Evolutionary conservation across 495 filamentous ascomycete genomes (phyloP).

Genomic region (Podospora pseudoanserina): DNA sequence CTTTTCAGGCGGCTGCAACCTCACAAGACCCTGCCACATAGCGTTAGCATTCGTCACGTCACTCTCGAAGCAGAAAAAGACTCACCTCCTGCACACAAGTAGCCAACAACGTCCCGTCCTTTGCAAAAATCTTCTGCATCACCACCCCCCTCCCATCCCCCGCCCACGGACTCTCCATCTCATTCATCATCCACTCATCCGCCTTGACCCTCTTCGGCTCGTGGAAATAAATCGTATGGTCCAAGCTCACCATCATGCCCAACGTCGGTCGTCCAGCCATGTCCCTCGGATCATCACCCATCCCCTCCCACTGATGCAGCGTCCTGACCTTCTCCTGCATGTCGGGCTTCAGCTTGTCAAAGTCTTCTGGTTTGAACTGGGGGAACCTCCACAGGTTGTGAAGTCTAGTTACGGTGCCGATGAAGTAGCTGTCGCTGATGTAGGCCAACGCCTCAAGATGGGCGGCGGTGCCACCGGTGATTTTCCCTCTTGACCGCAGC

Average conservation of each 20-base stretch:
- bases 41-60: background rate
- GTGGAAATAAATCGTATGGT: constrained; percentile 96
- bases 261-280: constrained; percentile 50
- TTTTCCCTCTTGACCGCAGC: constrained; percentile 70
- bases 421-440: constrained; percentile 86
- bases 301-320: constrained; percentile 43
- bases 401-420: constrained; percentile 77
- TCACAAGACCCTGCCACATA: background rate
- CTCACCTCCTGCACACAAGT: constrained; percentile 77
- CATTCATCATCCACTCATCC: constrained; percentile 91
- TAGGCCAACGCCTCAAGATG: constrained; percentile 88
- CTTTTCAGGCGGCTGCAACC: background rate
- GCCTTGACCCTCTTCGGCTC: constrained; percentile 71
- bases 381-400: constrained; percentile 67
- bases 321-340: constrained; percentile 28
- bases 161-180: constrained; percentile 93
- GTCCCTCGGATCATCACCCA: constrained; percentile 37
- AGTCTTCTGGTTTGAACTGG: constrained; percentile 33
- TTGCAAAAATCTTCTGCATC: constrained; percentile 79
- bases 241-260: constrained; percentile 95
- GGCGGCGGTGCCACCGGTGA: constrained; percentile 72
- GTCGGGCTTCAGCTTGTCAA: constrained; percentile 31
- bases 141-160: constrained; percentile 86
- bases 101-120: constrained; percentile 78
- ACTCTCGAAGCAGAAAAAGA: constrained; percentile 8